phyloP scores from a whole-genome alignment of 352 stramenopile genomes.

The Peronospora belbahrii region DNA sequence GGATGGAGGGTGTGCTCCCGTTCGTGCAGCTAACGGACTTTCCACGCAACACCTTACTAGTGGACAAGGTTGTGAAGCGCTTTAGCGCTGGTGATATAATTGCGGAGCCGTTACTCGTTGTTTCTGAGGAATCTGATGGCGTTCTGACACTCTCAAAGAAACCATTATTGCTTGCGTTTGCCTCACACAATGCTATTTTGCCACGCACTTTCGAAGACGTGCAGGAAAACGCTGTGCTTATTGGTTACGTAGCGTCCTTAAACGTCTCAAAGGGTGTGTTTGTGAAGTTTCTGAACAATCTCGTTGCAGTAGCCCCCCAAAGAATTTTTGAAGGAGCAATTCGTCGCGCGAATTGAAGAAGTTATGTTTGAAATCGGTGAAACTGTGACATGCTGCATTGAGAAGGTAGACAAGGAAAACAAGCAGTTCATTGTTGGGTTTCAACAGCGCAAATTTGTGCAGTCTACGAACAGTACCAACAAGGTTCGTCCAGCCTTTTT shows the following conservation, averaged over 20 bases:
- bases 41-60: conserved; percentile 61
- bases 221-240: conserved; percentile 45
- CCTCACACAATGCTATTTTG: conserved; percentile 27
- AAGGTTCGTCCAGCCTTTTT: conserved; percentile 42
- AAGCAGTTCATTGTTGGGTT: conserved; percentile 80
- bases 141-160: conserved; percentile 77
- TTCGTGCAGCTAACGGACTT: conserved; percentile 85
- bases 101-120: conserved; percentile 47
- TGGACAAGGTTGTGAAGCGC: conserved; percentile 58
- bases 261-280: conserved; percentile 75
- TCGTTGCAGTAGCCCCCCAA: conserved; percentile 77
- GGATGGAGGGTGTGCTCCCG: conserved; percentile 62
- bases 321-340: conserved; percentile 69
- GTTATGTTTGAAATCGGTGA: conserved; percentile 81
- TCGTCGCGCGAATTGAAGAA: conserved; percentile 57
- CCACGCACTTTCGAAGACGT: conserved; percentile 58
- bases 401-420: conserved; percentile 67
- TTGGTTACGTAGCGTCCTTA: conserved; percentile 78
- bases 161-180: conserved; percentile 61
- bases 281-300: conserved; percentile 84
- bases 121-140: conserved; percentile 62
- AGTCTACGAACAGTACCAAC: conserved; percentile 26
- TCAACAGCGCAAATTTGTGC: conserved; percentile 30
- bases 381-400: conserved; percentile 73
- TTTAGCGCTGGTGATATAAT: conserved; percentile 49